phyloP scores from a whole-genome alignment of 2,329 filamentous ascomycete species.

The Claviceps sp. region DNA sequence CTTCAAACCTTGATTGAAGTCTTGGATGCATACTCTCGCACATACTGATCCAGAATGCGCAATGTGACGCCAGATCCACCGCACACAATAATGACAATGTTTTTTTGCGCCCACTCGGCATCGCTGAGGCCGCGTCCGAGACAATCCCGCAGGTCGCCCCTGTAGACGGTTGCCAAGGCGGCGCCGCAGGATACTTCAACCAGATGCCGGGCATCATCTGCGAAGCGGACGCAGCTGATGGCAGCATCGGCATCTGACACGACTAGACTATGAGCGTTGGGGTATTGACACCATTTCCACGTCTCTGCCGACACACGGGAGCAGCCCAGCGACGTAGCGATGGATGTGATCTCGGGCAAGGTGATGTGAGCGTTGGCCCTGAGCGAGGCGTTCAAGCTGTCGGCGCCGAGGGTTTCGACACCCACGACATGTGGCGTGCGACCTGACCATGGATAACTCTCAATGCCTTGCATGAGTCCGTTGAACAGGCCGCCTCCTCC shows the following conservation, averaged over 20 bases:
- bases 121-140: slow-evolving; percentile 39
- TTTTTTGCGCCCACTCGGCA: slow-evolving; percentile 49
- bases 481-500: slow-evolving; percentile 72
- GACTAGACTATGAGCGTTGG: slow-evolving; percentile 23
- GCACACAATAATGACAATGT: slow-evolving; percentile 75
- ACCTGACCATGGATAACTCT: slow-evolving; percentile 25
- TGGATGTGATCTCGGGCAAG: slow-evolving; percentile 57
- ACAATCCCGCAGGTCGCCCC: slow-evolving; percentile 45
- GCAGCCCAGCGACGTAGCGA: slow-evolving; percentile 65
- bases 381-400: slow-evolving; percentile 53
- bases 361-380: slow-evolving; percentile 43
- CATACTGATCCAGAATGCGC: slow-evolving; percentile 46
- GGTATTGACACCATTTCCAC: slow-evolving; percentile 46
- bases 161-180: slow-evolving; percentile 56
- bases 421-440: slow-evolving; percentile 45
- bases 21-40: slow-evolving; percentile 26
- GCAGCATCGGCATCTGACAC: slow-evolving; percentile 54
- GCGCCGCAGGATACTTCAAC: slow-evolving; percentile 82
- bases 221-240: slow-evolving; percentile 59
- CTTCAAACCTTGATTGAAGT: slow-evolving; percentile 18
- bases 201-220: slow-evolving; percentile 68
- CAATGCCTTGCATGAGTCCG: slow-evolving; percentile 59
- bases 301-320: slow-evolving; percentile 53
- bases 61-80: slow-evolving; percentile 59
- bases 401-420: slow-evolving; percentile 63